Percentiles rank a stretch among this genome's conserved stretches.
Evolutionary conservation across 352 stramenopile species (phyloP).

Genomic region (Aphanomyces stellatus): DNA sequence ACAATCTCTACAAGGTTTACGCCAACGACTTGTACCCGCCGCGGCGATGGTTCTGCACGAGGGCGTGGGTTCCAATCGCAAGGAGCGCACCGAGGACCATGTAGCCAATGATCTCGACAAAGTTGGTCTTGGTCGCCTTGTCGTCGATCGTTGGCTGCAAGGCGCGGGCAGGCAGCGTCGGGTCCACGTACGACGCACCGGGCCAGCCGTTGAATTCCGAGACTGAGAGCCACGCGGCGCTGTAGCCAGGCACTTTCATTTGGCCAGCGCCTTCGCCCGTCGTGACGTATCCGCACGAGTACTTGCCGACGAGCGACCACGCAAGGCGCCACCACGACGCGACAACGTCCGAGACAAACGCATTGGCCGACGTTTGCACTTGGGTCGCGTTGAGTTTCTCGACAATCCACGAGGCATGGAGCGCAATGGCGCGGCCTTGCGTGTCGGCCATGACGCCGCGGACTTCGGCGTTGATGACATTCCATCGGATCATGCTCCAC

Average conservation of each 20-base stretch:
- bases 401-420: conserved; percentile 23
- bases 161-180: not conserved
- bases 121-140: conserved; percentile 5
- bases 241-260: conserved; percentile 48
- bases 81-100: conserved; percentile 15
- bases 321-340: conserved; percentile 50
- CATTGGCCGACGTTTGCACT: conserved; percentile 34
- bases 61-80: not conserved
- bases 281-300: conserved; percentile 60
- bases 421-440: conserved; percentile 24
- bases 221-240: conserved; percentile 43
- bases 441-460: conserved; percentile 27
- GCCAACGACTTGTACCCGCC: not conserved
- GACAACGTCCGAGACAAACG: conserved; percentile 45
- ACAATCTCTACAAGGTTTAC: no score
- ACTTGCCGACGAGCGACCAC: conserved; percentile 62
- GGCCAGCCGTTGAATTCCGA: conserved; percentile 60
- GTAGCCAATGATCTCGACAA: conserved; percentile 16
- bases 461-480: conserved; percentile 58
- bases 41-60: conserved; percentile 1
- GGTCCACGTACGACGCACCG: conserved; percentile 27
- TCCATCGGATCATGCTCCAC: conserved; percentile 69
- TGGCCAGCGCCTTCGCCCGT: conserved; percentile 42
- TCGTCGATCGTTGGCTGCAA: not conserved
- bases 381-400: conserved; percentile 28